Percentiles rank a stretch among this genome's conserved stretches.
Evolutionary conservation across 2,329 filamentous ascomycete genomes (phyloP).

Genomic region (Calycina herbarum): DNA sequence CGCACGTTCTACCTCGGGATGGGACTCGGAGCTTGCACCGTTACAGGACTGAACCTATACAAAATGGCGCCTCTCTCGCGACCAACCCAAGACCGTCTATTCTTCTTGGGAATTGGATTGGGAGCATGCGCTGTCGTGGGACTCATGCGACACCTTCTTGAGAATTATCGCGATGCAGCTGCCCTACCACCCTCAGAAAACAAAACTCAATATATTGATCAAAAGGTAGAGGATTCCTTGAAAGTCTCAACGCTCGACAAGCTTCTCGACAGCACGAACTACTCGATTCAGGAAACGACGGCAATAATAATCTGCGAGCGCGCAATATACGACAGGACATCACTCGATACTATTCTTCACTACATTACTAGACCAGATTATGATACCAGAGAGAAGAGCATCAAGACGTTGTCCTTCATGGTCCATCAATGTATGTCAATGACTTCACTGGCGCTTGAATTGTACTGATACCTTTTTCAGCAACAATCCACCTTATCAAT

Average conservation of each 20-base stretch:
- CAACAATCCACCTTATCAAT: conserved; percentile 30
- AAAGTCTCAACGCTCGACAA: conserved; percentile 65
- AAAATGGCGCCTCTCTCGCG: conserved; percentile 36
- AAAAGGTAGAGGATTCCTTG: conserved; percentile 73
- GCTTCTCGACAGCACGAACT: conserved; percentile 69
- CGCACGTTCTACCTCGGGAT: not conserved
- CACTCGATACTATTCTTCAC: conserved; percentile 53
- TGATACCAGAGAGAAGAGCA: conserved; percentile 56
- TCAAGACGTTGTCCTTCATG: conserved; percentile 57
- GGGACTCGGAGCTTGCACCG: not conserved
- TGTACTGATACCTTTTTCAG: conserved; percentile 29
- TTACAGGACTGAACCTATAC: conserved; percentile 8
- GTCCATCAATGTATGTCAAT: conserved; percentile 47
- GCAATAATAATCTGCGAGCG: conserved; percentile 58
- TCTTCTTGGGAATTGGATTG: conserved; percentile 40
- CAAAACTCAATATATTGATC: conserved; percentile 71
- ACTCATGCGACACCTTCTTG: conserved; percentile 58
- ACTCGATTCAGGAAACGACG: conserved; percentile 69
- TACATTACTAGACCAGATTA: conserved; percentile 61
- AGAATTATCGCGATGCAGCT: conserved; percentile 61
- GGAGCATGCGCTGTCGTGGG: conserved; percentile 59
- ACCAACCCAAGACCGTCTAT: conserved; percentile 31
- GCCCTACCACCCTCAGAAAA: conserved; percentile 64
- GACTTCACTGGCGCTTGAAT: conserved; percentile 15
- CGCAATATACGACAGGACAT: conserved; percentile 57